Conservation (phyloP, 495 filamentous ascomycete genomes). For the Xylaria telfairii region DNA sequence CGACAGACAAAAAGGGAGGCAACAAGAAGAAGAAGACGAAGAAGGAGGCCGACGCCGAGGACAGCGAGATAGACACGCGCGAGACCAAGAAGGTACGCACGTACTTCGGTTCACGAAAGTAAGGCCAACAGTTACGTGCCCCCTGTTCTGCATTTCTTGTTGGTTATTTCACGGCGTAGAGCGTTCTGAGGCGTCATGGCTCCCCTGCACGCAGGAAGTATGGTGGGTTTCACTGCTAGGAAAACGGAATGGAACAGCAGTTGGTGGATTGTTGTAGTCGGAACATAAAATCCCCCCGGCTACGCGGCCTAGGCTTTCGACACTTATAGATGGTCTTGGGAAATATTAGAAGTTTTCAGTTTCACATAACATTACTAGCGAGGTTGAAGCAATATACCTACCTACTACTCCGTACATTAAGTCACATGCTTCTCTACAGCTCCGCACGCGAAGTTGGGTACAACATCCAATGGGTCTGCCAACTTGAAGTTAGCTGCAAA, state of each 20-base stretch:
- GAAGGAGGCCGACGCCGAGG: slow-evolving; percentile 46
- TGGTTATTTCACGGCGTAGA: slow-evolving; percentile 17
- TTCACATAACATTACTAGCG: not conserved
- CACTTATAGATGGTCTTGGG: not conserved
- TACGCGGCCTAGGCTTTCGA: not conserved
- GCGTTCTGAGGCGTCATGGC: slow-evolving; percentile 9
- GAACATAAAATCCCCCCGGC: slow-evolving; percentile 18
- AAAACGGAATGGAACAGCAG: not conserved
- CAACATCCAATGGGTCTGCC: not conserved
- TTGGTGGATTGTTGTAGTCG: slow-evolving; percentile 1
- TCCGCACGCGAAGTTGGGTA: not conserved
- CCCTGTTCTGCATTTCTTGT: not conserved
- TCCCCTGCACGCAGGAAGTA: not conserved
- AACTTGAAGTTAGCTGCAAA: not conserved
- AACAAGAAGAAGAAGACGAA: slow-evolving; percentile 51
- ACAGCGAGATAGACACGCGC: slow-evolving; percentile 57
- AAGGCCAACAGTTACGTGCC: slow-evolving; percentile 7
- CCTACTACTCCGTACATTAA: not conserved
- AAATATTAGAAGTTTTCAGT: not conserved
- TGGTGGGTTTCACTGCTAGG: not conserved
- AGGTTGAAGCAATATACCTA: not conserved
- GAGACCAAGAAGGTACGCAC: slow-evolving; percentile 59
- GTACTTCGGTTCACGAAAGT: slow-evolving; percentile 59
- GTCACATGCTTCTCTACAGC: not conserved
- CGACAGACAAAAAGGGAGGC: slow-evolving; percentile 42